Percentiles rank a stretch among this genome's conserved stretches.
These are phyloP conservation scores for Pseudocercospora macadamiae DNA, from an alignment of 2,329 filamentous ascomycete species.

Conservation along the genomic window DNA sequence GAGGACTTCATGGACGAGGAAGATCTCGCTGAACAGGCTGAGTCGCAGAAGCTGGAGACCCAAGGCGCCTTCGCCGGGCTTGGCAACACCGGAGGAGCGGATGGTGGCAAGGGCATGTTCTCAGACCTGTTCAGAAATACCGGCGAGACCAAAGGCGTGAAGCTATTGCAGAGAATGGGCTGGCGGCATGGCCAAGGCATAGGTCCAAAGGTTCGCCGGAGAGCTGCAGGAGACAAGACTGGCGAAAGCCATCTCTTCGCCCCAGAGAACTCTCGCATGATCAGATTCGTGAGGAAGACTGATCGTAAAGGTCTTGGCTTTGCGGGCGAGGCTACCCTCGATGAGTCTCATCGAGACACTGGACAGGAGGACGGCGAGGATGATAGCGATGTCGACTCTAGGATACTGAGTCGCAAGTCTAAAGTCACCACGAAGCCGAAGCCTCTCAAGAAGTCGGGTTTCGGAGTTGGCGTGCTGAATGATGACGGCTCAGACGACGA, in stretches of 20 bases:
- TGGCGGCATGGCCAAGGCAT: conserved; percentile 95
- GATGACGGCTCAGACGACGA: conserved; percentile 95
- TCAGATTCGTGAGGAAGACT: conserved; percentile 65
- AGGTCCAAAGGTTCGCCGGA: conserved; percentile 79
- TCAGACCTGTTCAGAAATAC: conserved; percentile 72
- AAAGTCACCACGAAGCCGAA: conserved; percentile 42
- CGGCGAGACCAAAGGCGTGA: conserved; percentile 84
- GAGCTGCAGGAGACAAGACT: conserved; percentile 67
- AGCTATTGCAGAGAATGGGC: conserved; percentile 86
- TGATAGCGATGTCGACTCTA: conserved; percentile 34
- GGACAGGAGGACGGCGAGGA: conserved; percentile 38
- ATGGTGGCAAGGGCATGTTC: conserved; percentile 54
- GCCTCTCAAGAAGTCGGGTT: conserved; percentile 66
- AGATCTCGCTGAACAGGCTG: conserved; percentile 83
- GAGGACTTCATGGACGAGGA: conserved; percentile 99
- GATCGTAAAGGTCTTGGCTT: conserved; percentile 73
- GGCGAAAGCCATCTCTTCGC: conserved; percentile 73
- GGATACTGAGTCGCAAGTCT: conserved; percentile 36
- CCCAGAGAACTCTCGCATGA: conserved; percentile 75
- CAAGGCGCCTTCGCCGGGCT: conserved; percentile 74
- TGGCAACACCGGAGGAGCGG: conserved; percentile 65
- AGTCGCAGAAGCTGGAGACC: conserved; percentile 74
- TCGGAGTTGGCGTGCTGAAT: conserved; percentile 87
- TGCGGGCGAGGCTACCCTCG: conserved; percentile 60
- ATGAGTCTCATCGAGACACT: conserved; percentile 36